Base-by-base conservation (phyloP, 2,329 filamentous ascomycete species). In the Eutypa lata region DNA sequence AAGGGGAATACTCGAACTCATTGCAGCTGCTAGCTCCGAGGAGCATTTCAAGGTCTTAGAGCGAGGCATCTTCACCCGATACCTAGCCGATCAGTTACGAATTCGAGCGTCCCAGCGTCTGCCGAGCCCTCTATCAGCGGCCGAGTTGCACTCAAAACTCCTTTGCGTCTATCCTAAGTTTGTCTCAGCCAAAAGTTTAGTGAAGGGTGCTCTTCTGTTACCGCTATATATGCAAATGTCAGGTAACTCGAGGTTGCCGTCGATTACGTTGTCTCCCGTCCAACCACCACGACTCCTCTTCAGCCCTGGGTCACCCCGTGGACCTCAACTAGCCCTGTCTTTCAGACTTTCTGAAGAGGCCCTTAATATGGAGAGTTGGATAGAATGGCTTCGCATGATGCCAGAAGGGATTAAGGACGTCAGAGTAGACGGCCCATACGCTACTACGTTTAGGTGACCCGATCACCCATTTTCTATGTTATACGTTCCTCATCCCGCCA, bases 331-430 rank as follows among this genome's bases (percentile, higher is more conserved):
- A 35, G 76, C 75, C 49, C 62, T 84, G 7, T 77, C 75, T 10
- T 73, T 84, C 51, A 72, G 75, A 24, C 65, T 84, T 42, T 72
- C 73, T 2, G 79, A 82, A 40, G 78, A 80, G 22, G 72, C 73
- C 28, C 67, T 81, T 54, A 76, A 80, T 54, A 63, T 77, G 50
- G 79, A 83, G 48, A 76, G 68, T 51, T 83, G 81, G 80, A 71
- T 76, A 50, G 80, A 84, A 61, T 84, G 81, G 80, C 65, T 84
- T 56, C 76, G 81, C 21, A 69, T 79, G 61, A 80, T 84, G 74
- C 81, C 81, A 2, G 79, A 82, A 52, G 76, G 79, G 7, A 75
- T 83, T 57, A 76, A 71, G 58, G 80, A 83, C 53, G 71, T 83
- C 51, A 79, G 77, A 64, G 74, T 83, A 43, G 80, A 83, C 22